A percentile compares a stretch with the other conserved stretches of the same genome.
Evolutionary conservation across 495 filamentous ascomycete species (phyloP).

Genomic region (Xylaria sp.): DNA sequence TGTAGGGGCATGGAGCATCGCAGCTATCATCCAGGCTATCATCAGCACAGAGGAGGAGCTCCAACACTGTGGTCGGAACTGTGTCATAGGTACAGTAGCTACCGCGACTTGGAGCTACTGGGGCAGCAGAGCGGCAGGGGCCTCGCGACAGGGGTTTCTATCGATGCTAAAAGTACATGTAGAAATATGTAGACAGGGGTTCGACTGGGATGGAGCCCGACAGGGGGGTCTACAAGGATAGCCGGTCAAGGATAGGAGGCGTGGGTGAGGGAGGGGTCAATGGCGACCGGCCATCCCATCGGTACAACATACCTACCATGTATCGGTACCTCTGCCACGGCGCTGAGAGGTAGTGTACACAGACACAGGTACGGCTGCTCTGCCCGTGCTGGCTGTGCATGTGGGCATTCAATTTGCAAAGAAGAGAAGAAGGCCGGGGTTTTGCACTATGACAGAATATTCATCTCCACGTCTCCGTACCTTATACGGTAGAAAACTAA

Average conservation of each 20-base stretch:
- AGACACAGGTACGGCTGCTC: neutral
- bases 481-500: neutral
- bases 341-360: neutral
- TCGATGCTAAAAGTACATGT: neutral
- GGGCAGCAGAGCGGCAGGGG: neutral
- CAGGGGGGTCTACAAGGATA: constrained; percentile 13
- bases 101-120: constrained; percentile 16
- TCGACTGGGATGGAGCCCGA: constrained; percentile 2
- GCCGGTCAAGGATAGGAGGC: constrained; percentile 23
- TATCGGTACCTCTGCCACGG: neutral
- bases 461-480: constrained; percentile 1
- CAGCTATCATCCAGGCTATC: neutral
- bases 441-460: neutral
- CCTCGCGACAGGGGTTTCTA: neutral
- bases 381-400: no score
- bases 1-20: constrained; percentile 7
- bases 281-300: constrained; percentile 21
- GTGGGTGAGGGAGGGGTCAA: constrained; percentile 17
- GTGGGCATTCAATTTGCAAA: neutral
- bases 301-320: constrained; percentile 9
- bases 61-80: constrained; percentile 7
- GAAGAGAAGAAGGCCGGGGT: neutral
- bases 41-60: constrained; percentile 3
- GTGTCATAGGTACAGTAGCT: neutral
- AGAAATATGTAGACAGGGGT: neutral